A percentile compares a stretch with the other conserved stretches of the same genome.
Evolutionary conservation across 176 grass and related monocot genomes (phyloP).

Genomic region (Juncus effusus): DNA sequence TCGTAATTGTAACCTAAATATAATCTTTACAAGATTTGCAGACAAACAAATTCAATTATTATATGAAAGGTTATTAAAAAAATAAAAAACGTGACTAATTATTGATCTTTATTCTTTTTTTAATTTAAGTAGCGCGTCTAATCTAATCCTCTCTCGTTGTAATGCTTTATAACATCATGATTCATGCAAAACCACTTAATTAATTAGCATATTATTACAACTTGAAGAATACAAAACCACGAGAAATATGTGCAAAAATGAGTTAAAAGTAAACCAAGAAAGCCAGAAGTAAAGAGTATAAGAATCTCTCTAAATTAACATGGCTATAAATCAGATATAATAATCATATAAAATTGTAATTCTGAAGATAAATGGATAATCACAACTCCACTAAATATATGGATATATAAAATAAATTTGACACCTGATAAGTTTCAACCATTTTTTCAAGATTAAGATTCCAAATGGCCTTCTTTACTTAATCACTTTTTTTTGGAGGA

Average conservation of each 20-base stretch:
- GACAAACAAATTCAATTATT: constrained; percentile 2
- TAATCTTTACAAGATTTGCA: constrained; percentile 15
- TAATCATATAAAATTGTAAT: no score
- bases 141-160: constrained; percentile 10
- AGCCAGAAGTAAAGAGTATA: not conserved
- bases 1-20: not conserved
- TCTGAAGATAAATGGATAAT: no score
- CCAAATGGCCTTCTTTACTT: not conserved
- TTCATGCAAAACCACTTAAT: constrained; percentile 13
- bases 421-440: no score
- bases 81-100: constrained; percentile 10
- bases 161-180: constrained; percentile 18
- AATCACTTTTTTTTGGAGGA: no score
- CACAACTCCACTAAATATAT: no score
- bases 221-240: not conserved
- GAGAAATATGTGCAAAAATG: not conserved
- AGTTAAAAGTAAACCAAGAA: not conserved
- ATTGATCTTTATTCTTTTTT: not conserved
- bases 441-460: no score
- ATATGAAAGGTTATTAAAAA: not conserved
- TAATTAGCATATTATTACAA: not conserved
- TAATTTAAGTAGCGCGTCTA: not conserved
- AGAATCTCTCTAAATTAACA: not conserved
- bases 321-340: no score
- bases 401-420: no score